Conservation (phyloP, 768 basidiomycete genomes). For the Kwoniella heveanensis region DNA sequence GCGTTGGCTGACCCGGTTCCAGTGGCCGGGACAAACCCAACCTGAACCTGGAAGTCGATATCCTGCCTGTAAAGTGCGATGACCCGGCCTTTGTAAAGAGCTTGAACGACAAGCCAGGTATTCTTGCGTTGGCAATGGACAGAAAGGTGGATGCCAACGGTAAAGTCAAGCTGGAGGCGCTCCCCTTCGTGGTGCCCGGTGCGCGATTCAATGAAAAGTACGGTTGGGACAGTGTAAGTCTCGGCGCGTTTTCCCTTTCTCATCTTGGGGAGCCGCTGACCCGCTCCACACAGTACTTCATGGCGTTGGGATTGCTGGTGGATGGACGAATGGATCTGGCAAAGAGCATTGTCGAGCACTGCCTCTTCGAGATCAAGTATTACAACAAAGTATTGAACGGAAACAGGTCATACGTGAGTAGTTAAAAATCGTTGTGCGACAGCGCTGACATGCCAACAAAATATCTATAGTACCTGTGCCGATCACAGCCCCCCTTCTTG, state of each 20-base stretch:
- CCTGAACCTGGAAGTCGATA: slow-evolving; percentile 87
- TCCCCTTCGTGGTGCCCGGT: slow-evolving; percentile 96
- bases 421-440: too few species aligned
- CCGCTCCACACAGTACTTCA: slow-evolving; percentile 40
- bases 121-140: slow-evolving; percentile 88
- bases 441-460: too few species aligned
- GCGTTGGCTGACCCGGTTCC: slow-evolving; percentile 12
- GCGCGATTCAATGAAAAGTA: slow-evolving; percentile 57
- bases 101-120: slow-evolving; percentile 89
- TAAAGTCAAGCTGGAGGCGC: slow-evolving; percentile 82
- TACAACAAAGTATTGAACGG: slow-evolving; percentile 91
- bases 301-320: slow-evolving; percentile 77
- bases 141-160: slow-evolving; percentile 58
- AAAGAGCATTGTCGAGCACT: slow-evolving; percentile 97
- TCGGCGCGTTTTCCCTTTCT: too few species aligned
- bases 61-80: slow-evolving; percentile 81
- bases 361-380: slow-evolving; percentile 98
- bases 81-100: slow-evolving; percentile 87
- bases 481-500: slow-evolving; percentile 96
- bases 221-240: slow-evolving; percentile 53
- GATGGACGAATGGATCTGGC: slow-evolving; percentile 94
- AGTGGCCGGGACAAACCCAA: slow-evolving; percentile 84
- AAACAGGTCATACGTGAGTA: slow-evolving; percentile 69
- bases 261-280: slow-evolving; percentile 19
- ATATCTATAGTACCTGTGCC: slow-evolving; percentile 73